phyloP scores from a whole-genome alignment of 83 land plant genomes.

The Diphasiastrum complanatum region DNA sequence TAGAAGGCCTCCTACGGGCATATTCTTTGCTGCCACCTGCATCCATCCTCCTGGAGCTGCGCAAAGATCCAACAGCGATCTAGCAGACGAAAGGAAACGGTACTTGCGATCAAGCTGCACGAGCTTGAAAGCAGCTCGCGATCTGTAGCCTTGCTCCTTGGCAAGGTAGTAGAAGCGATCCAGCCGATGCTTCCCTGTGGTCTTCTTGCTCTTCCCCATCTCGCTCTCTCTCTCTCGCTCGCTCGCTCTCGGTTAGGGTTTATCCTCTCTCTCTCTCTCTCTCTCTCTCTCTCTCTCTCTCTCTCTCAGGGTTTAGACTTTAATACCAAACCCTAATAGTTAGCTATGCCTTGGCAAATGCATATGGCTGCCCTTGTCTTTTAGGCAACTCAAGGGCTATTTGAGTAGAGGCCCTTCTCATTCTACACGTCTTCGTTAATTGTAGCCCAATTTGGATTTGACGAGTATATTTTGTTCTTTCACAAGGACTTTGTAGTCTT shows the following conservation, averaged over 20 bases:
- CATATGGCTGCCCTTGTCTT: no score
- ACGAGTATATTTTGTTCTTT: no score
- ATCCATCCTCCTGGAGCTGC: constrained; percentile 98
- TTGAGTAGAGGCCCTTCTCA: no score
- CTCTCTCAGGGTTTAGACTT: no score
- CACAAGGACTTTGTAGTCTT: no score
- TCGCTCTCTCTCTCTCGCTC: background rate
- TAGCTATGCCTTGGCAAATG: no score
- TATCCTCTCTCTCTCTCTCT: background rate
- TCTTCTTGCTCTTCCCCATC: constrained; percentile 61
- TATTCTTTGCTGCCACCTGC: constrained; percentile 65
- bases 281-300: background rate
- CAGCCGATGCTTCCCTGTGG: constrained; percentile 83
- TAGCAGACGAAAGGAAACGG: constrained; percentile 53
- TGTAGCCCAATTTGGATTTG: no score
- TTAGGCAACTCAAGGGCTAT: no score
- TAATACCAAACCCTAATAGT: no score
- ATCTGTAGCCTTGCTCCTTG: constrained; percentile 87
- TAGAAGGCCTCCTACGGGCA: constrained; percentile 72
- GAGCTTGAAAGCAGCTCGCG: constrained; percentile 92
- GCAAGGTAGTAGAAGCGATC: constrained; percentile 86
- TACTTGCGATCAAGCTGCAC: constrained; percentile 79
- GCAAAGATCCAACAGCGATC: constrained; percentile 85
- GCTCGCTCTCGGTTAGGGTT: background rate
- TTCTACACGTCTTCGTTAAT: no score